These are phyloP conservation scores for Starmerella powellii DNA, from an alignment of 805 yeast species.

Conservation along the genomic window DNA sequence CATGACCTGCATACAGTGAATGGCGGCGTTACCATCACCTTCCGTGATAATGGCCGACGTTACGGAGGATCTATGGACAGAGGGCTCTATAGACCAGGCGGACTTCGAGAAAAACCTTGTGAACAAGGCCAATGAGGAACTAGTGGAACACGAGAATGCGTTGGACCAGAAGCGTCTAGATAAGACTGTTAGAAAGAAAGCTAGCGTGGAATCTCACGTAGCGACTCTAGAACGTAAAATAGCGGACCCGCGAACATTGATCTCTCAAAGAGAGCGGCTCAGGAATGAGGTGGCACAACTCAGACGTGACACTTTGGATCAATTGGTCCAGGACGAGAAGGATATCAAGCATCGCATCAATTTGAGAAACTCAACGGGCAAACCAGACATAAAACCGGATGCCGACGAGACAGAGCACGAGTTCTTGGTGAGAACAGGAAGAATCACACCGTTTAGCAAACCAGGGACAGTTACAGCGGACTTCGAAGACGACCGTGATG, in stretches of 20 bases:
- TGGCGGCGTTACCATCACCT: no score
- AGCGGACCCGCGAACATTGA: slow-evolving; percentile 42
- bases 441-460: slow-evolving; percentile 80
- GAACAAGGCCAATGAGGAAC: slow-evolving; percentile 41
- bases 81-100: slow-evolving; percentile 58
- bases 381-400: slow-evolving; percentile 3
- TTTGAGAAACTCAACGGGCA: slow-evolving; percentile 16
- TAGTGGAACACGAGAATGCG: slow-evolving; percentile 53
- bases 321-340: slow-evolving; percentile 45
- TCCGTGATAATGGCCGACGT: neutral
- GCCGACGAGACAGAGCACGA: slow-evolving; percentile 74
- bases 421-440: slow-evolving; percentile 74
- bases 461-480: slow-evolving; percentile 20
- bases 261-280: slow-evolving; percentile 49
- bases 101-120: slow-evolving; percentile 67
- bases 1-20: no score
- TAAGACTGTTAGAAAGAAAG: slow-evolving; percentile 44
- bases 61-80: slow-evolving; percentile 4
- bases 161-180: slow-evolving; percentile 64
- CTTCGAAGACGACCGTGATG: slow-evolving; percentile 23
- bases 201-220: slow-evolving; percentile 36
- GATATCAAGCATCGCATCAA: slow-evolving; percentile 46
- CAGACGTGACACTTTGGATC: slow-evolving; percentile 39
- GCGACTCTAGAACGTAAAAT: slow-evolving; percentile 39
- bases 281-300: slow-evolving; percentile 44